Conservation (phyloP, 2,329 filamentous ascomycete genomes). For the Epichloe glyceriae region DNA sequence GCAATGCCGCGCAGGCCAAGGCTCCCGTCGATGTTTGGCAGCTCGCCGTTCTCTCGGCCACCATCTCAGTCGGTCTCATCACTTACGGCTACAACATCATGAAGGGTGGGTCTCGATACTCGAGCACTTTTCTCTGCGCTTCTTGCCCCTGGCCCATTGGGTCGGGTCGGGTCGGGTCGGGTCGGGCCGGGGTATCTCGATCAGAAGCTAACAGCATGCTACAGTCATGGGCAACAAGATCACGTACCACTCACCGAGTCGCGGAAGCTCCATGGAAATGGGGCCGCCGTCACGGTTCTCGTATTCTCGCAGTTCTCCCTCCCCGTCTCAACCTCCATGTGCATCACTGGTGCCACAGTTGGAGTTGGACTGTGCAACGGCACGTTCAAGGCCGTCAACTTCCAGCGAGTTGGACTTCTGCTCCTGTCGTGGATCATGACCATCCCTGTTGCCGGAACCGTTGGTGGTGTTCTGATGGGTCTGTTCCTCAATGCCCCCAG, state of each 20-base stretch:
- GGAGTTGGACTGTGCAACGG: constrained; percentile 70
- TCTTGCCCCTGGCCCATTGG: not conserved
- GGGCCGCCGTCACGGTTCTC: constrained; percentile 66
- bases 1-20: constrained; percentile 47
- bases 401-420: constrained; percentile 55
- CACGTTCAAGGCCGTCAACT: constrained; percentile 60
- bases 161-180: too few species aligned
- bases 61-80: constrained; percentile 52
- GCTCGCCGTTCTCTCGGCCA: constrained; percentile 52
- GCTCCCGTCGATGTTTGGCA: constrained; percentile 62
- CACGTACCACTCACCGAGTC: constrained; percentile 50
- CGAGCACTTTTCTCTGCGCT: too few species aligned
- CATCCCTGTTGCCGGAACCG: constrained; percentile 28
- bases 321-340: constrained; percentile 67
- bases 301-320: constrained; percentile 64
- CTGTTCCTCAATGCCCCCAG: constrained; percentile 26
- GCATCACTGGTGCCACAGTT: constrained; percentile 67
- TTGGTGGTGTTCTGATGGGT: constrained; percentile 28
- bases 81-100: constrained; percentile 78
- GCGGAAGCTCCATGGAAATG: constrained; percentile 63
- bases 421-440: constrained; percentile 46
- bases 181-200: too few species aligned
- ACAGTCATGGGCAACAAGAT: constrained; percentile 71
- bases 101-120: constrained; percentile 41
- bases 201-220: too few species aligned